Evolutionary conservation across 202 grass and related monocot genomes (phyloP).

Genomic region (Alloteropsis angusta): DNA sequence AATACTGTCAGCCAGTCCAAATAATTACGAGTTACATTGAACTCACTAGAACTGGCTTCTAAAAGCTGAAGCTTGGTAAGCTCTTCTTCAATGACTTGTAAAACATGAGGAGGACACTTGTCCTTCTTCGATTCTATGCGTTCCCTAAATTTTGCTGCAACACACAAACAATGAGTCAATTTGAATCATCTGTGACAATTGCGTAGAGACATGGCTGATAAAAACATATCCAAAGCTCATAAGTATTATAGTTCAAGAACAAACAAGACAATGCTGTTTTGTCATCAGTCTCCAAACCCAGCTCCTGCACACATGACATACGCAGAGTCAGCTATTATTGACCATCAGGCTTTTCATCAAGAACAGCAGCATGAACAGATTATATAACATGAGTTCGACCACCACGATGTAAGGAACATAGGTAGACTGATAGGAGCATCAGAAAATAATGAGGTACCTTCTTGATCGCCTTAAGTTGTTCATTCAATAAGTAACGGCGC

Average conservation of each 20-base stretch:
- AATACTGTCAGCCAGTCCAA: conserved; percentile 96
- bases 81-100: conserved; percentile 99
- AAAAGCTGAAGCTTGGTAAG: conserved; percentile 84
- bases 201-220: not conserved
- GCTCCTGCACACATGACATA: conserved; percentile 53
- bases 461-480: conserved; percentile 99
- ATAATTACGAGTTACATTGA: conserved; percentile 97
- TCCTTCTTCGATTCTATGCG: conserved; percentile 90
- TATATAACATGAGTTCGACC: not conserved
- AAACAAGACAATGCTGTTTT: conserved; percentile 91
- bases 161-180: conserved; percentile 28
- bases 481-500: conserved; percentile 87
- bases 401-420: not conserved
- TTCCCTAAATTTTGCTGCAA: conserved; percentile 87
- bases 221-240: conserved; percentile 1
- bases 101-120: conserved; percentile 81
- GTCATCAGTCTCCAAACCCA: conserved; percentile 96
- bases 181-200: not conserved
- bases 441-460: conserved; percentile 53
- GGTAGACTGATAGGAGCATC: not conserved
- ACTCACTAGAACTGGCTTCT: conserved; percentile 96
- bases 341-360: not conserved
- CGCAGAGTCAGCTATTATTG: not conserved
- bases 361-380: not conserved
- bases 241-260: conserved; percentile 35